A percentile compares a stretch with the other conserved stretches of the same genome.
phyloP scores from a whole-genome alignment of 2,329 filamentous ascomycete species.

The Alternaria brassicicola region DNA sequence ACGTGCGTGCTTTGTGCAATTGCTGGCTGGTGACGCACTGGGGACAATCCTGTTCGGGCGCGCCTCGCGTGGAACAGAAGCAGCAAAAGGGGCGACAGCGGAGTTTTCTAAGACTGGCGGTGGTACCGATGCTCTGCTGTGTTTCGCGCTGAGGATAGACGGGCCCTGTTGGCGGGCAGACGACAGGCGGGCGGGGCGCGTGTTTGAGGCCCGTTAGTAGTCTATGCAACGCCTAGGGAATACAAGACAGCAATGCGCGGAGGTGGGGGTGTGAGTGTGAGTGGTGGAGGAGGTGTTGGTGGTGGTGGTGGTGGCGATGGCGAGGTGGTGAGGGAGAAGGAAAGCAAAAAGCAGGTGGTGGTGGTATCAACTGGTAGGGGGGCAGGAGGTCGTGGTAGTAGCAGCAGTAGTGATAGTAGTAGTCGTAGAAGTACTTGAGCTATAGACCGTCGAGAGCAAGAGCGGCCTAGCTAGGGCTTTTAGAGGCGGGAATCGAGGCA shows the following conservation, averaged over 20 bases:
- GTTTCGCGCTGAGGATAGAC: conserved; percentile 31
- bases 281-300: neutral
- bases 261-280: too few relatives aligned
- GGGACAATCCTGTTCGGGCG: conserved; percentile 23
- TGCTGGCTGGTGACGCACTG: conserved; percentile 32
- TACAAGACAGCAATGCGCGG: conserved; percentile 10
- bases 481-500: conserved; percentile 10
- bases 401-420: conserved; percentile 11
- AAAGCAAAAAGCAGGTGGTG: conserved; percentile 6
- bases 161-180: conserved; percentile 18
- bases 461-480: conserved; percentile 23
- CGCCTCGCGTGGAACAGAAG: conserved; percentile 14
- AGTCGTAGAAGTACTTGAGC: conserved; percentile 3
- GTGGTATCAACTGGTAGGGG: neutral
- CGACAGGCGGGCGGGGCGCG: conserved; percentile 26
- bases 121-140: conserved; percentile 36
- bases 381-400: conserved; percentile 7
- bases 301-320: neutral
- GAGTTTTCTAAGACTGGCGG: conserved; percentile 37
- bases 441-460: conserved; percentile 21
- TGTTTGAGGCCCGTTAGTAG: conserved; percentile 19
- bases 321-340: conserved; percentile 1
- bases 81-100: conserved; percentile 22
- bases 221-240: conserved; percentile 21
- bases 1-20: conserved; percentile 24